Evolutionary conservation across 1,284 basidiomycete genomes (phyloP).

Genomic region (Tetrapyrgos nigripes): DNA sequence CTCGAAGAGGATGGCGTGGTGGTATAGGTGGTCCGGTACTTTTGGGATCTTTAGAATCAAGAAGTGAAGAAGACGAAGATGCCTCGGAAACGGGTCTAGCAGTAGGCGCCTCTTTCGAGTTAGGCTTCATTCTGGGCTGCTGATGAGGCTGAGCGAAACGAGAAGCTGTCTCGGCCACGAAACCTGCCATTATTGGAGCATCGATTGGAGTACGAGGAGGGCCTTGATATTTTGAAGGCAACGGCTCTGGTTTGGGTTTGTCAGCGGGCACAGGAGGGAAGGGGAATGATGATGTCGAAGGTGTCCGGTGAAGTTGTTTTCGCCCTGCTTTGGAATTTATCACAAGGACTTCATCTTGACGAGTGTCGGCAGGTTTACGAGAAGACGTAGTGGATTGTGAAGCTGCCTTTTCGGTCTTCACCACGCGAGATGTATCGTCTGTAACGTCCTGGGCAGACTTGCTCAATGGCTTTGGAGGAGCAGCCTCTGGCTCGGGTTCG

Average conservation of each 20-base stretch:
- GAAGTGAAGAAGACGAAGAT: no score
- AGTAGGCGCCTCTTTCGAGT: no score
- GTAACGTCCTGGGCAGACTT: not conserved
- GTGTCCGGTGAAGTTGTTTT: not conserved
- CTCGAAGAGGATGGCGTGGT: constrained; percentile 11
- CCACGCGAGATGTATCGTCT: not conserved
- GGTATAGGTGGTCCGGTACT: not conserved
- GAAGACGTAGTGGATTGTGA: not conserved
- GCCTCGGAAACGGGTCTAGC: no score
- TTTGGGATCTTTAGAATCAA: not conserved
- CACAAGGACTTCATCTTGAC: not conserved
- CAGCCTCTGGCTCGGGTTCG: constrained; percentile 6
- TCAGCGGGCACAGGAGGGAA: not conserved
- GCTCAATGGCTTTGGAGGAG: not conserved
- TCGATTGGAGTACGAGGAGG: not conserved
- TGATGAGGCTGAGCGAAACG: not conserved
- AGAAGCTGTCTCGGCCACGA: not conserved
- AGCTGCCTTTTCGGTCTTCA: no score
- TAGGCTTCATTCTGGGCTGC: not conserved
- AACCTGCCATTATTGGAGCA: not conserved
- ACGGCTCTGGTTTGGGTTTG: not conserved
- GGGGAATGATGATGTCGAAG: not conserved
- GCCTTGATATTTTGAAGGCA: not conserved
- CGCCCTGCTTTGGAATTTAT: not conserved
- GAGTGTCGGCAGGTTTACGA: not conserved